Conservation (phyloP, 352 stramenopile genomes). For the Phytophthora melonis region DNA sequence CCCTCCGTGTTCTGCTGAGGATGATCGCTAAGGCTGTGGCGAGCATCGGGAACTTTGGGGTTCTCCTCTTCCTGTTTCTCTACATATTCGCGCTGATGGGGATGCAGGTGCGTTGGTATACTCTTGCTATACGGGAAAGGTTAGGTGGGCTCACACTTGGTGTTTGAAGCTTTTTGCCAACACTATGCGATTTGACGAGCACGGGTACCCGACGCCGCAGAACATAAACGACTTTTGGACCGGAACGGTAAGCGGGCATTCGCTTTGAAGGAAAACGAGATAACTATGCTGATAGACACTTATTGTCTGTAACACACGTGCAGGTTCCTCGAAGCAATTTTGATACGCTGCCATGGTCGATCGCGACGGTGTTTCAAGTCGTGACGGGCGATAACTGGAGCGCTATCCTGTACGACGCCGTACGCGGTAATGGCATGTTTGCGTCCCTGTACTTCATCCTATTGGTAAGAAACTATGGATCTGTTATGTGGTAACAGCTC, state of each 20-base stretch:
- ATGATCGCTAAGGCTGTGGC: slow-evolving; percentile 89
- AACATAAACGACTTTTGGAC: slow-evolving; percentile 64
- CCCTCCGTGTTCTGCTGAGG: slow-evolving; percentile 88
- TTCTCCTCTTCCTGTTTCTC: slow-evolving; percentile 95
- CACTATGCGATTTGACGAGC: slow-evolving; percentile 89
- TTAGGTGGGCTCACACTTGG: no score
- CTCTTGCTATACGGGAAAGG: no score
- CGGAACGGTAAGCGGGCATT: slow-evolving; percentile 41
- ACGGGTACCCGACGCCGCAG: slow-evolving; percentile 55
- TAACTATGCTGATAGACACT: not conserved
- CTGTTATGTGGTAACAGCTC: no score
- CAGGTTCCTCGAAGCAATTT: slow-evolving; percentile 84
- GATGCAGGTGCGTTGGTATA: slow-evolving; percentile 56
- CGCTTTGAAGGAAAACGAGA: not conserved
- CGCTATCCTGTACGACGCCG: slow-evolving; percentile 92
- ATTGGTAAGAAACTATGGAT: slow-evolving; percentile 22
- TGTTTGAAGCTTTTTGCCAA: slow-evolving; percentile 90
- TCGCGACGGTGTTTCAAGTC: slow-evolving; percentile 92
- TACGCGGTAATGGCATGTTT: slow-evolving; percentile 64
- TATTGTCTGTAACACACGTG: no score
- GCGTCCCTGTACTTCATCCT: slow-evolving; percentile 84
- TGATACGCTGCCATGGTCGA: slow-evolving; percentile 76
- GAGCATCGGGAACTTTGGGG: slow-evolving; percentile 93
- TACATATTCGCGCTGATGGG: slow-evolving; percentile 93
- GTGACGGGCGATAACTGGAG: slow-evolving; percentile 95